Percentiles rank a stretch among this genome's conserved stretches.
These are phyloP conservation scores for Miscanthus sacchariflorus DNA, from an alignment of 202 grass and related monocot species.

Conservation along the genomic window DNA sequence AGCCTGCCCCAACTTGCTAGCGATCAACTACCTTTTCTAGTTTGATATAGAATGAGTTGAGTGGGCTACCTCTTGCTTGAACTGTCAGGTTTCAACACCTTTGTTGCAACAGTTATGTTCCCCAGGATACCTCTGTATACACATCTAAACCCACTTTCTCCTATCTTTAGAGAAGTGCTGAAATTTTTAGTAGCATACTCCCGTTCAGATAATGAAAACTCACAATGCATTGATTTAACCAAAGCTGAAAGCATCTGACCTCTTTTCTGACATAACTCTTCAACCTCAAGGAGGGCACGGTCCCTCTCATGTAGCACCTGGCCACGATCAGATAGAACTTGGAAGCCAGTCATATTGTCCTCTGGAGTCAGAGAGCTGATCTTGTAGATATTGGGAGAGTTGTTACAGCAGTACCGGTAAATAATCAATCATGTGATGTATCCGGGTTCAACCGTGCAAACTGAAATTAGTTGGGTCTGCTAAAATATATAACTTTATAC, in stretches of 20 bases:
- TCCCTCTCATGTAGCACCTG: conserved; percentile 49
- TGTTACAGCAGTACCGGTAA: too few species aligned
- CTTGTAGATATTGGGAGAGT: conserved; percentile 3
- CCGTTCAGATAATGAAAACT: too few species aligned
- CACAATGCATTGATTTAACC: neutral
- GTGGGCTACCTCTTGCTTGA: conserved; percentile 69
- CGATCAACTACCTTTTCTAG: neutral
- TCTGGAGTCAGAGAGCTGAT: conserved; percentile 46
- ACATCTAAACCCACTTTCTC: too few species aligned
- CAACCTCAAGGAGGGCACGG: conserved; percentile 50
- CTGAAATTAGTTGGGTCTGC: too few species aligned
- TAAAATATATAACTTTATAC: too few species aligned
- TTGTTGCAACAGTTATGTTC: conserved; percentile 54
- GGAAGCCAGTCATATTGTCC: conserved; percentile 32
- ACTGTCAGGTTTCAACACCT: conserved; percentile 63
- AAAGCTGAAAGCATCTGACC: conserved; percentile 46
- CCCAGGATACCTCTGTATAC: too few species aligned
- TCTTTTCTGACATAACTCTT: conserved; percentile 57
- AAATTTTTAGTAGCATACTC: too few species aligned
- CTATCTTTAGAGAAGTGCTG: too few species aligned
- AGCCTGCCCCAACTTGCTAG: neutral
- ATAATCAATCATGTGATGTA: too few species aligned
- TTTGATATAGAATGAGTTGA: conserved; percentile 8
- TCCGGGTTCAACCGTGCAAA: too few species aligned
- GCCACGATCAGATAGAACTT: conserved; percentile 41